A percentile compares a stretch with the other conserved stretches of the same genome.
Conservation (phyloP, 352 stramenopile genomes). For the Pythium angustatum region DNA sequence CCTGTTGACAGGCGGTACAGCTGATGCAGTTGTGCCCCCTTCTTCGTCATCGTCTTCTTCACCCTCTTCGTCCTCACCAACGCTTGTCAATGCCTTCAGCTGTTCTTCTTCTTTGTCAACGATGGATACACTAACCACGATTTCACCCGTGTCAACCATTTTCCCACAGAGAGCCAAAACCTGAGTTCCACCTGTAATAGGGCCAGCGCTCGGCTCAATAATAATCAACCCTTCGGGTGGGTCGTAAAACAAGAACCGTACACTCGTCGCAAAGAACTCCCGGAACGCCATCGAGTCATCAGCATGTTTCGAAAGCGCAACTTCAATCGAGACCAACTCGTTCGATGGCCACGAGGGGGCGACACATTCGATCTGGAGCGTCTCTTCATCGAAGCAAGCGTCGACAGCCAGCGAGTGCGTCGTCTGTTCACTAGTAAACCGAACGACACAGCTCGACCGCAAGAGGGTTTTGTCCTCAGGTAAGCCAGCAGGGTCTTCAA, state of each 20-base stretch:
- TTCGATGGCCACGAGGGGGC: constrained; percentile 59
- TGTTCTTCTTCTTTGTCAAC: constrained; percentile 34
- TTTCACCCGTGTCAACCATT: constrained; percentile 69
- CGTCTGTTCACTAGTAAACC: constrained; percentile 47
- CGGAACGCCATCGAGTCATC: constrained; percentile 17
- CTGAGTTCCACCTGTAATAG: constrained; percentile 51
- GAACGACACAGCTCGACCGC: constrained; percentile 34
- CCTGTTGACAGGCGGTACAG: background rate
- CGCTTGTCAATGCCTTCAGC: constrained; percentile 3
- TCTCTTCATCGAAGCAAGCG: constrained; percentile 41
- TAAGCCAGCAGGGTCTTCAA: constrained; percentile 42
- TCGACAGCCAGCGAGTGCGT: constrained; percentile 32
- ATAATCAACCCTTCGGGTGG: constrained; percentile 61
- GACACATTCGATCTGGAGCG: constrained; percentile 37
- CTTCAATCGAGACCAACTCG: constrained; percentile 46
- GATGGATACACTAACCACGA: constrained; percentile 61
- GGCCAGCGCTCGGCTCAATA: constrained; percentile 59
- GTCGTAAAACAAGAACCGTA: constrained; percentile 77
- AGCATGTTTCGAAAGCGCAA: constrained; percentile 31
- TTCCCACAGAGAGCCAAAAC: constrained; percentile 59
- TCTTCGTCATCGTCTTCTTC: constrained; percentile 21
- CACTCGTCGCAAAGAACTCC: constrained; percentile 44
- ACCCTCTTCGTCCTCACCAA: constrained; percentile 20
- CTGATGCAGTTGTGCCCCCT: background rate
- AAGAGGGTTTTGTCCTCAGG: constrained; percentile 44